Percentiles rank a stretch among this genome's conserved stretches.
These are phyloP conservation scores for Mycena kentingensis DNA, from an alignment of 768 basidiomycete species.

Conservation along the genomic window DNA sequence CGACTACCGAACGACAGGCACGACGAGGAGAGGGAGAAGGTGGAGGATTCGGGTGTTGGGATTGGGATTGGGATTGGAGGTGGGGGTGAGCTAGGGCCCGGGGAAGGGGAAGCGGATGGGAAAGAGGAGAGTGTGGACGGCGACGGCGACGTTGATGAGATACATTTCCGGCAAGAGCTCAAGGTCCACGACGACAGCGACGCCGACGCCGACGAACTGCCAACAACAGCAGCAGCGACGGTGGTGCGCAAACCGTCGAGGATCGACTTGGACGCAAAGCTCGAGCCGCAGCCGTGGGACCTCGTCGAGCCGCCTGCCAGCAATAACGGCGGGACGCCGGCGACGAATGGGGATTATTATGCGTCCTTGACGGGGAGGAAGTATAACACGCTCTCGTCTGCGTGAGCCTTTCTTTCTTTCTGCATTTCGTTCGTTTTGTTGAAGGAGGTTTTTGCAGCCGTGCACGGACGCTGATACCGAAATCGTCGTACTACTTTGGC, in stretches of 20 bases:
- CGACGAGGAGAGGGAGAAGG: neutral
- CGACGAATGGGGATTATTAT: slow-evolving; percentile 40
- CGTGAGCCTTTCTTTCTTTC: slow-evolving; percentile 36
- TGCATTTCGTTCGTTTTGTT: slow-evolving; percentile 5
- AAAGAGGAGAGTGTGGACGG: slow-evolving; percentile 7
- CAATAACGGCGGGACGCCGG: slow-evolving; percentile 31
- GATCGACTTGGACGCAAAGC: slow-evolving; percentile 51
- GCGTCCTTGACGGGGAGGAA: slow-evolving; percentile 46
- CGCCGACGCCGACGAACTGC: neutral
- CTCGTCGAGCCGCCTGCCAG: slow-evolving; percentile 50
- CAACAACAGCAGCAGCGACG: slow-evolving; percentile 3
- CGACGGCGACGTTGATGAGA: too few relatives aligned
- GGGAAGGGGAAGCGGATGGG: slow-evolving; percentile 7
- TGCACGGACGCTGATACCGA: slow-evolving; percentile 60
- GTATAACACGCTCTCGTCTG: slow-evolving; percentile 43
- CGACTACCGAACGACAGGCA: neutral
- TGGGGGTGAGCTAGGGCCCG: slow-evolving; percentile 2
- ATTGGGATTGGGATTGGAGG: slow-evolving; percentile 29
- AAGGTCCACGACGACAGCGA: slow-evolving; percentile 13
- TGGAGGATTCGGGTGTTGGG: slow-evolving; percentile 17
- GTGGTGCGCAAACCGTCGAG: slow-evolving; percentile 39
- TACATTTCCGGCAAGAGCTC: slow-evolving; percentile 1
- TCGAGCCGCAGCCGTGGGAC: slow-evolving; percentile 72
- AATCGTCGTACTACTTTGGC: slow-evolving; percentile 83
- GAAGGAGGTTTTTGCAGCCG: slow-evolving; percentile 26